Base-by-base conservation (phyloP, 306 rosid genomes). In the Prunus campanulata region DNA sequence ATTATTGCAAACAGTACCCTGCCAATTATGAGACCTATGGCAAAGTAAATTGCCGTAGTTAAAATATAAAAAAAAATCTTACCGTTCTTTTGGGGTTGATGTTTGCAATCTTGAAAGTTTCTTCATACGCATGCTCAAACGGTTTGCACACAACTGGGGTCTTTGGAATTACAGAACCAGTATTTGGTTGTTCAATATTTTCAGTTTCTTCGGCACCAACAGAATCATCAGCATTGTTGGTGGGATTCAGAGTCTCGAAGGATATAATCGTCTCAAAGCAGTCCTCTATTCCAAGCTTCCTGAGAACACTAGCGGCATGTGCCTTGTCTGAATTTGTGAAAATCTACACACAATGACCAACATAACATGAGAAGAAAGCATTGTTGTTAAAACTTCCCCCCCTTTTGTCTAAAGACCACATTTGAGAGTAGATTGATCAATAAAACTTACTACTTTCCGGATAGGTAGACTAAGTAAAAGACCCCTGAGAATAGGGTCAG, bases 71-170 rank as follows among this genome's bases (percentile, higher is more conserved):
- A 32, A 20, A 35, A 5, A 50, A 18, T 74, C 94, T 85, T 83
- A 94, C 98, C 42, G 97, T 84, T 87, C 81, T 87, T 57, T 80
- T 70, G 32, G 98, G 98, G 72, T 86, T 86, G 75, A 94, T 89
- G 67, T 89, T 70, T 22, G 87, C 91, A 15, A 92, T 77, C 82
- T 87, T 52, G 74, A 94, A 90, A 70, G 83, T 92, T 79, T 81
- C 67, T 78, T 84, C 87, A 79, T 76, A 94, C 54, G 98, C 84
- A 35, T 71, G 82, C 71, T 91, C 89, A 35, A 86, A 92, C 29
- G 98, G 98, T 88, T 92, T 94, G 86, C 97, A 92, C 54, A 87
- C 61, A 60, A 92, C 84, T 6, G 97, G 96, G 39, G 91, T 81
- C 79, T 16, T 83, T 15, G 92, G 96, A 66, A 87, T 83, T 30